Conservation (phyloP, 139 green algal species). For the Picochlorum sp. region DNA sequence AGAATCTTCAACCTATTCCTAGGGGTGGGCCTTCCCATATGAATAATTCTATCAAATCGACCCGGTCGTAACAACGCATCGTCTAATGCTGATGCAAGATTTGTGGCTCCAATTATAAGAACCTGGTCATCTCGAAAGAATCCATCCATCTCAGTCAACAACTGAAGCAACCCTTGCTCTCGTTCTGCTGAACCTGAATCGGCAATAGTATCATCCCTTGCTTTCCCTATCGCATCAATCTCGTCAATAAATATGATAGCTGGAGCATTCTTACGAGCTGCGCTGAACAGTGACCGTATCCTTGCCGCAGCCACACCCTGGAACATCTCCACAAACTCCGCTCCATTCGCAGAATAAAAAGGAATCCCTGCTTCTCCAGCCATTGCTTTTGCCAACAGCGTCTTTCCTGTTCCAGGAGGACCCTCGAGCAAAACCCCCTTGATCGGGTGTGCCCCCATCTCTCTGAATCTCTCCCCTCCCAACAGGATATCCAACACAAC, state of each 20-base stretch:
- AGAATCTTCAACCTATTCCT: slow-evolving; percentile 52
- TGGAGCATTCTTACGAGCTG: slow-evolving; percentile 84
- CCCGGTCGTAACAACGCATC: slow-evolving; percentile 60
- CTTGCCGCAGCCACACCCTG: slow-evolving; percentile 57
- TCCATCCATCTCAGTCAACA: slow-evolving; percentile 44
- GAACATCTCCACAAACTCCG: slow-evolving; percentile 79
- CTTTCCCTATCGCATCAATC: slow-evolving; percentile 95
- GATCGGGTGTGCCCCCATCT: slow-evolving; percentile 31
- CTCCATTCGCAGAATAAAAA: slow-evolving; percentile 61
- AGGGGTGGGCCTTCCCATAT: slow-evolving; percentile 54
- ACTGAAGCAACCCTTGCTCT: slow-evolving; percentile 65
- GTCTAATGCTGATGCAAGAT: slow-evolving; percentile 55
- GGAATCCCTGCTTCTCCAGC: slow-evolving; percentile 54
- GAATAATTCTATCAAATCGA: slow-evolving; percentile 63
- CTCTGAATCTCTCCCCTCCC: slow-evolving; percentile 31
- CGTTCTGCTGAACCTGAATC: slow-evolving; percentile 54
- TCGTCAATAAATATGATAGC: slow-evolving; percentile 99
- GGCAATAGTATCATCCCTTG: slow-evolving; percentile 19
- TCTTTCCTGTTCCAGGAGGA: slow-evolving; percentile 94
- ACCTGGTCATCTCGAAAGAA: slow-evolving; percentile 25
- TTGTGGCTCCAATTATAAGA: slow-evolving; percentile 71
- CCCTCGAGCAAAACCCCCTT: slow-evolving; percentile 92
- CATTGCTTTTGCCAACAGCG: slow-evolving; percentile 90
- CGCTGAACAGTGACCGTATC: slow-evolving; percentile 86
- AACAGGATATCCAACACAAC: slow-evolving; percentile 51